Evolutionary conservation across 202 grass and related monocot genomes (phyloP).

Genomic region (Schoenoplectus triqueter): DNA sequence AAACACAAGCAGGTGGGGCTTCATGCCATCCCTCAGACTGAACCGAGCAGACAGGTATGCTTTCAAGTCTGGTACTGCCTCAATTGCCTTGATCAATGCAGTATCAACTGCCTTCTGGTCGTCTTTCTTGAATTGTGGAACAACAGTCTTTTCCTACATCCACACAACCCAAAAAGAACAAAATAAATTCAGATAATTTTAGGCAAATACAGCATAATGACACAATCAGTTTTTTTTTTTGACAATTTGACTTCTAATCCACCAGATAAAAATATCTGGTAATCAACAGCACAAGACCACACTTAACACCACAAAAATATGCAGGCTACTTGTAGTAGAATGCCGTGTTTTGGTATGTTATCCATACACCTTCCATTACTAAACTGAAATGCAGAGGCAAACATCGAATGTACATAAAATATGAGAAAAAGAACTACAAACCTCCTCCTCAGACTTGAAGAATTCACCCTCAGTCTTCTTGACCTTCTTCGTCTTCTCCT

Average conservation of each 20-base stretch:
- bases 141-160: constrained; percentile 49
- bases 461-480: constrained; percentile 84
- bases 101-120: constrained; percentile 79
- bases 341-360: too few species aligned
- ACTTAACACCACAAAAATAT: too few species aligned
- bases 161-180: constrained; percentile 10
- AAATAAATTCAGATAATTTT: constrained; percentile 7
- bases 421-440: not conserved
- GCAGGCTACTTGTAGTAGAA: too few species aligned
- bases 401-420: not conserved
- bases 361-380: not conserved
- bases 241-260: too few species aligned
- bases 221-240: too few species aligned
- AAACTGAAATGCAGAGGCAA: too few species aligned
- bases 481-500: constrained; percentile 65
- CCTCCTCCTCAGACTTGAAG: constrained; percentile 75
- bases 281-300: too few species aligned
- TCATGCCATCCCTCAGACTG: constrained; percentile 80
- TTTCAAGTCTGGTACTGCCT: constrained; percentile 75
- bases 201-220: not conserved
- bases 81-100: constrained; percentile 67
- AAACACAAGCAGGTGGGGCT: constrained; percentile 79
- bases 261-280: too few species aligned
- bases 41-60: constrained; percentile 71
- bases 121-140: constrained; percentile 81